Evolutionary conservation across 2,329 filamentous ascomycete species (phyloP).

Genomic region (Neofusicoccum umdonicola): DNA sequence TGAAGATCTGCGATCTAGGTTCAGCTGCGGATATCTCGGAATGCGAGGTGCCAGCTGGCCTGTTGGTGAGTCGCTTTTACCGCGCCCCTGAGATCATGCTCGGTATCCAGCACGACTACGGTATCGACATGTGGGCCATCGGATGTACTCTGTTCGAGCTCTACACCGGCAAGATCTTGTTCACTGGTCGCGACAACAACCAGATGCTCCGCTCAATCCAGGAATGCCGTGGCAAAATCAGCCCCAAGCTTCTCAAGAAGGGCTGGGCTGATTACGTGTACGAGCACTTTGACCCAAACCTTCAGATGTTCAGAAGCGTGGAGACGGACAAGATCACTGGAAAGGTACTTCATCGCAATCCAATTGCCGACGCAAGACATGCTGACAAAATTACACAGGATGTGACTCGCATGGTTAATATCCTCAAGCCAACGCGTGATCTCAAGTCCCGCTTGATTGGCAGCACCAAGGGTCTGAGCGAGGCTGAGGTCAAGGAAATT

Average conservation of each 20-base stretch:
- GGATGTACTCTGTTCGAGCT: conserved; percentile 96
- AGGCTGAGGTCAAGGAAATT: conserved; percentile 72
- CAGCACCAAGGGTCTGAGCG: conserved; percentile 70
- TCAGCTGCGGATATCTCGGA: conserved; percentile 92
- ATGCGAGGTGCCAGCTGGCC: conserved; percentile 81
- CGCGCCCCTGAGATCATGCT: conserved; percentile 84
- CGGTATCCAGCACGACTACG: conserved; percentile 88
- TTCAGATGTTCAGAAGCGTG: conserved; percentile 78
- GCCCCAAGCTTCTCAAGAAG: conserved; percentile 81
- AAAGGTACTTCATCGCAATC: conserved; percentile 46
- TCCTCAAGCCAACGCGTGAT: conserved; percentile 67
- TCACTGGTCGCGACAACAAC: conserved; percentile 93
- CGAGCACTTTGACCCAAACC: conserved; percentile 74
- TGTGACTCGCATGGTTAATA: conserved; percentile 63
- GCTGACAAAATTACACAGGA: conserved; percentile 49
- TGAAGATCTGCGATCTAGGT: conserved; percentile 95
- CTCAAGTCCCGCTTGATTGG: conserved; percentile 74
- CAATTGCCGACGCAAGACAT: conserved; percentile 19
- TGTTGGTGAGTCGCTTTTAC: conserved; percentile 91
- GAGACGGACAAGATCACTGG: conserved; percentile 86
- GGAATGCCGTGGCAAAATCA: conserved; percentile 91
- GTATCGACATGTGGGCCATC: conserved; percentile 96
- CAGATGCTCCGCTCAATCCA: conserved; percentile 97
- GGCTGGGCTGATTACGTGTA: conserved; percentile 64
- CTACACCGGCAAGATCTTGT: conserved; percentile 96